These are phyloP conservation scores for Boletus sensibilis DNA, from an alignment of 768 basidiomycete genomes.

Conservation along the genomic window DNA sequence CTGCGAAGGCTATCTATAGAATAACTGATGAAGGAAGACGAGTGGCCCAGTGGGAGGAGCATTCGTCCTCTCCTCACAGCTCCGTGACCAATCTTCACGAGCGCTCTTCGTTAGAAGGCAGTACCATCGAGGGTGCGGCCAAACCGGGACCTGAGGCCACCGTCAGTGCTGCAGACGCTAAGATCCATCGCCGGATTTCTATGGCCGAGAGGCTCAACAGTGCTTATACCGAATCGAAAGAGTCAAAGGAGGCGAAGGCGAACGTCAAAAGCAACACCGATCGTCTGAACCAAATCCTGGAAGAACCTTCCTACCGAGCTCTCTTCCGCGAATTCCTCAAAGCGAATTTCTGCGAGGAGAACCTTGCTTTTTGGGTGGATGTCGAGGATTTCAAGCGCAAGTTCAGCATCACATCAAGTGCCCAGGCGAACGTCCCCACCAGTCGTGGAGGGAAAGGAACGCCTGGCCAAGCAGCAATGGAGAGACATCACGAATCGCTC, in stretches of 20 bases:
- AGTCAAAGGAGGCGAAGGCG: constrained; percentile 44
- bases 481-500: constrained; percentile 91
- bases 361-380: constrained; percentile 95
- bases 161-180: constrained; percentile 46
- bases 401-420: constrained; percentile 93
- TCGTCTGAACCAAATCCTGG: constrained; percentile 86
- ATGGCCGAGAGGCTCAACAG: constrained; percentile 69
- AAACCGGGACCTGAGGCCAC: constrained; percentile 28
- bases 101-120: constrained; percentile 58
- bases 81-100: constrained; percentile 64
- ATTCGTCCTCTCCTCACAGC: constrained; percentile 55
- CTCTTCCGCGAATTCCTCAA: constrained; percentile 95
- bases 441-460: constrained; percentile 48
- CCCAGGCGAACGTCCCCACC: constrained; percentile 56
- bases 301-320: constrained; percentile 83
- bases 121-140: constrained; percentile 21
- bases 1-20: constrained; percentile 91
- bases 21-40: constrained; percentile 90
- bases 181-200: constrained; percentile 76
- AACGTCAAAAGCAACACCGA: constrained; percentile 90
- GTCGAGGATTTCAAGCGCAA: constrained; percentile 96
- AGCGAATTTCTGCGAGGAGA: constrained; percentile 97
- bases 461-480: constrained; percentile 87
- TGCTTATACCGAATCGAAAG: constrained; percentile 48
- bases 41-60: constrained; percentile 79